phyloP scores from a whole-genome alignment of 2,329 filamentous ascomycete species.

The Lanzia echinophila region DNA sequence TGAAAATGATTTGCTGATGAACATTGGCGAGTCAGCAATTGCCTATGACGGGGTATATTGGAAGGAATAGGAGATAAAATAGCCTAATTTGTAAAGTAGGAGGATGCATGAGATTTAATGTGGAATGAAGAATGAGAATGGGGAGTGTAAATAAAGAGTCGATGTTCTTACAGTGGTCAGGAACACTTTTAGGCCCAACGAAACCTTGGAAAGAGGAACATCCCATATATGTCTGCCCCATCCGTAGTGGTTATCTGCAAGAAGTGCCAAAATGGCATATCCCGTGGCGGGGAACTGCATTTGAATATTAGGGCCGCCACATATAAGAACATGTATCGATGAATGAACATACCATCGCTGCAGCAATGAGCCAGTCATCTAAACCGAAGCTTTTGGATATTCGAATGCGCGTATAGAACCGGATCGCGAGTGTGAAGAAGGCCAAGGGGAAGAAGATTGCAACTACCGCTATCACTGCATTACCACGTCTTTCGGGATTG shows the following conservation, averaged over 20 bases:
- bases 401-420: conserved; percentile 40
- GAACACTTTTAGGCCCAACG: conserved; percentile 31
- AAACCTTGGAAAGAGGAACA: conserved; percentile 27
- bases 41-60: too few relatives aligned
- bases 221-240: conserved; percentile 39
- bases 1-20: conserved; percentile 35
- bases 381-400: conserved; percentile 40
- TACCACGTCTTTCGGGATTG: conserved; percentile 39
- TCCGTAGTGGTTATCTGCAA: conserved; percentile 30
- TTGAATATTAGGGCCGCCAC: neutral
- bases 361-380: conserved; percentile 40
- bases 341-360: neutral
- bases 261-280: conserved; percentile 30
- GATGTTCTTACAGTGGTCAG: too few relatives aligned
- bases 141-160: too few relatives aligned
- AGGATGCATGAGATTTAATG: too few relatives aligned
- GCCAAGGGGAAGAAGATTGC: conserved; percentile 35
- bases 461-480: conserved; percentile 38
- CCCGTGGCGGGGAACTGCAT: conserved; percentile 28
- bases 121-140: too few relatives aligned
- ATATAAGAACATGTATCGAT: neutral
- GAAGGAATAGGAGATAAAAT: too few relatives aligned
- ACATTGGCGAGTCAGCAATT: too few relatives aligned
- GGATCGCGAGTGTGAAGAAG: conserved; percentile 35
- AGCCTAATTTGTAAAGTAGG: too few relatives aligned